Evolutionary conservation across 164 flowering plant genomes (phyloP).

Genomic region (Vitis cinerea): DNA sequence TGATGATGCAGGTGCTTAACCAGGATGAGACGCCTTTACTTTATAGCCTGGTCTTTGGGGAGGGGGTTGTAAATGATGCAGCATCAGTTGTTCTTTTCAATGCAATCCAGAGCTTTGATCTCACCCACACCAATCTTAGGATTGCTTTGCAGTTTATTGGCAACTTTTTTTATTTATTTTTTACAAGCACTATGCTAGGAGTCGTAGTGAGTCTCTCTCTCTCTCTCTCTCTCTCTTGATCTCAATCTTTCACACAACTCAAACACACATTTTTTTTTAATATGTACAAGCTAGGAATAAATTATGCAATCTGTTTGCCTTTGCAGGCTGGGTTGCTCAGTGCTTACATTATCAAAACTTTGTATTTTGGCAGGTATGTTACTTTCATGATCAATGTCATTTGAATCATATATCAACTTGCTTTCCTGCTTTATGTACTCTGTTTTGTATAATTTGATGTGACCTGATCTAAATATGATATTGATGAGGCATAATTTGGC

Average conservation of each 20-base stretch:
- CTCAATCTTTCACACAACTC: too few relatives aligned
- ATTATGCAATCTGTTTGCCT: neutral
- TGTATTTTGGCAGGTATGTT: conserved; percentile 77
- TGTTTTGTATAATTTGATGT: neutral
- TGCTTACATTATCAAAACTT: conserved; percentile 72
- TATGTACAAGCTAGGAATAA: too few relatives aligned
- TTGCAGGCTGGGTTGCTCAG: conserved; percentile 74
- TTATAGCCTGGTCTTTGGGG: conserved; percentile 88
- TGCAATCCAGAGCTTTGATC: conserved; percentile 78
- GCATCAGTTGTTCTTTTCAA: conserved; percentile 91
- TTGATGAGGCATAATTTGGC: conserved; percentile 46
- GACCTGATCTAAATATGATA: too few relatives aligned
- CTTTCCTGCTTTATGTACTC: neutral
- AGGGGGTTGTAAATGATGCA: conserved; percentile 91
- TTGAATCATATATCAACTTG: neutral
- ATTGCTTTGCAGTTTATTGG: conserved; percentile 51
- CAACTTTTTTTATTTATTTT: conserved; percentile 65
- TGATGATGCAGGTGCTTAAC: conserved; percentile 61
- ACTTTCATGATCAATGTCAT: neutral
- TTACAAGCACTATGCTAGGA: conserved; percentile 74
- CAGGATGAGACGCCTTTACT: conserved; percentile 89
- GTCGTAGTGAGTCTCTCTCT: conserved; percentile 46
- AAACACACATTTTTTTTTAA: too few relatives aligned
- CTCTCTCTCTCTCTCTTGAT: conserved; percentile 6
- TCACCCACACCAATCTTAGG: conserved; percentile 35